Conservation (phyloP, 2,329 filamentous ascomycete species). For the Drechslerella stenobrocha region DNA sequence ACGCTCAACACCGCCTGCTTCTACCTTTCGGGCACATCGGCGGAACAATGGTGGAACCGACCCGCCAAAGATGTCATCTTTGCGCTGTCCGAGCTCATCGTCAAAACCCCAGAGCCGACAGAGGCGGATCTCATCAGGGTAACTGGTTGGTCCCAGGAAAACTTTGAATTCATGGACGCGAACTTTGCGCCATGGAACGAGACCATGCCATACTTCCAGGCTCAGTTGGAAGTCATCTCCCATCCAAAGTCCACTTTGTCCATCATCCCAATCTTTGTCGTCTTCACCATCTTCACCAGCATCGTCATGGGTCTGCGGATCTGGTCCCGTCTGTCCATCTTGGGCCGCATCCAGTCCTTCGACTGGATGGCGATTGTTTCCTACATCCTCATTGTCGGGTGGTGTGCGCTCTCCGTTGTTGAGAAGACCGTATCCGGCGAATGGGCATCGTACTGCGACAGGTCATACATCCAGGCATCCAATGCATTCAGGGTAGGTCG, state of each 20-base stretch:
- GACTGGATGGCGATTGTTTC: slow-evolving; percentile 35
- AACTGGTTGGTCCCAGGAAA: slow-evolving; percentile 32
- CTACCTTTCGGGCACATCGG: slow-evolving; percentile 32
- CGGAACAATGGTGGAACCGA: slow-evolving; percentile 26
- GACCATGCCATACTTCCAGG: slow-evolving; percentile 23
- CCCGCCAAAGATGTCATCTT: slow-evolving; percentile 30
- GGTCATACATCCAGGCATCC: slow-evolving; percentile 27
- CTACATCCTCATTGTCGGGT: slow-evolving; percentile 32
- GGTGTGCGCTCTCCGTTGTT: slow-evolving; percentile 35
- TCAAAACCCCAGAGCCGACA: slow-evolving; percentile 15
- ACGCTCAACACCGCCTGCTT: slow-evolving; percentile 41
- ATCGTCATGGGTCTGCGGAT: slow-evolving; percentile 43
- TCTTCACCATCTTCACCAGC: slow-evolving; percentile 39
- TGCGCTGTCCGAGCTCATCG: slow-evolving; percentile 19
- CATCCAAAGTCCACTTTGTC: slow-evolving; percentile 26
- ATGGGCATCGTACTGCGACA: slow-evolving; percentile 37
- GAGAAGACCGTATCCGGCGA: slow-evolving; percentile 34
- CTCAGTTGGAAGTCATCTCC: slow-evolving; percentile 10
- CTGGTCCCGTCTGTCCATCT: slow-evolving; percentile 44
- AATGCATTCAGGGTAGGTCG: not conserved
- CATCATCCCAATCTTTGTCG: slow-evolving; percentile 44
- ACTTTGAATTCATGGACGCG: slow-evolving; percentile 21
- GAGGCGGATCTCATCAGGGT: slow-evolving; percentile 12
- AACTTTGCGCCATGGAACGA: slow-evolving; percentile 35
- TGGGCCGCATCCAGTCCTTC: slow-evolving; percentile 44